Evolutionary conservation across 352 stramenopile genomes (phyloP), one percentile per base, ranked within the genome.

Genomic region (Phytophthora macrochlamydospora): DNA sequence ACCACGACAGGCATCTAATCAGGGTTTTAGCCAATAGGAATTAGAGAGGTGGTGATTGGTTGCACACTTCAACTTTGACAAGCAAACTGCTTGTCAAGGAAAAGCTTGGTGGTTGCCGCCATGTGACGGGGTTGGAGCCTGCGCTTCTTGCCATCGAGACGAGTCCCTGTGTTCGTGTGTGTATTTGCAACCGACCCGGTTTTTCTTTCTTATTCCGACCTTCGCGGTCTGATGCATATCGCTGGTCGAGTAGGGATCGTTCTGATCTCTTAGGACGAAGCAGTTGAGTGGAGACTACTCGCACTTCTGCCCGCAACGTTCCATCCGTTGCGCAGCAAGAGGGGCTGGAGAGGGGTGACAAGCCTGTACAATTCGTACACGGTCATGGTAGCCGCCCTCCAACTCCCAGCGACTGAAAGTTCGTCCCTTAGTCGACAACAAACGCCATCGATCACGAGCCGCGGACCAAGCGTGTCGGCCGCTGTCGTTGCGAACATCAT

Each of bases 371-470:
- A 24, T 12, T 51, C 11, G n/a, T 30, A 35, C 7, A 29, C 53
- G 54, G 42, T 49, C 37, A 78, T 78, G 65, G 69, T 78, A 45
- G 60, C 69, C 46, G 59, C 37, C 42, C 49, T 60, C 64, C 51
- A 59, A 57, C 37, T 32, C 28, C 11, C 28, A 67, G 31, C 44
- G 35, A 49, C 58, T 40, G 51, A 54, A 54, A 35, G 40, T 38
- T 45, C 60, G 1, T 51, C 37, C 57, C 64, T 59, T 71, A 37
- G 32, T 13, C 53, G 62, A 54, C 56, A 63, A 48, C 55, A 43
- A 35, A 4, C 54, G 11, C 46, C 46, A 4, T 61, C 51, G 56
- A 56, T 62, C 60, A 35, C 42, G 29, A 66, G 45, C 3, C 50
- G 66, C 6, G 56, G 51, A 30, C 11, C 53, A 29, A 59, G 24